Percentiles rank a stretch among this genome's conserved stretches.
Conservation (phyloP, 345 rosid genomes). For the Bruguiera gymnorhiza region DNA sequence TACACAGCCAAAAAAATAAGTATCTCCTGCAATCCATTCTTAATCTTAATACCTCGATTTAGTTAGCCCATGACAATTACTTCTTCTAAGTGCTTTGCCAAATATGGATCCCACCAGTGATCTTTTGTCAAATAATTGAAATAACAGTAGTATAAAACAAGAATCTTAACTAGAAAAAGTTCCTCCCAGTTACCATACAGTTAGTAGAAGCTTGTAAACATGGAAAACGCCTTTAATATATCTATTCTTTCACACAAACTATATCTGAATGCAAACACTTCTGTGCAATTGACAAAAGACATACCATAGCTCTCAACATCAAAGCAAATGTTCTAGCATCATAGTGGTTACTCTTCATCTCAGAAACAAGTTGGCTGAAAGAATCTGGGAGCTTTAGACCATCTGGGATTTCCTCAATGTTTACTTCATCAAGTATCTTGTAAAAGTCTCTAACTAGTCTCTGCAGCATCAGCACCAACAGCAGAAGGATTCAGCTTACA, state of each 20-base stretch:
- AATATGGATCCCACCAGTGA: too few species aligned
- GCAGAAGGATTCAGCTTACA: constrained; percentile 22
- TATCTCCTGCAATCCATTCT: too few species aligned
- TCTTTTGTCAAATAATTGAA: too few species aligned
- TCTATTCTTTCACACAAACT: background rate
- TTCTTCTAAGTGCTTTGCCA: too few species aligned
- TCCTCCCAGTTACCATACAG: too few species aligned
- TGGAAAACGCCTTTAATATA: background rate
- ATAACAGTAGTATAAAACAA: too few species aligned
- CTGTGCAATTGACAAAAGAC: constrained; percentile 5
- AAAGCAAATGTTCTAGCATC: constrained; percentile 88
- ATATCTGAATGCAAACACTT: background rate
- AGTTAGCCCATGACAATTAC: too few species aligned
- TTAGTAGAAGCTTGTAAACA: background rate
- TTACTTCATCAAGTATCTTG: constrained; percentile 79
- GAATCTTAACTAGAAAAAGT: too few species aligned
- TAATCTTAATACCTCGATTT: too few species aligned
- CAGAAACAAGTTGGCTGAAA: constrained; percentile 75
- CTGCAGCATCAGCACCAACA: constrained; percentile 46
- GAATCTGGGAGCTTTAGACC: constrained; percentile 83
- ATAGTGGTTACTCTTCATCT: constrained; percentile 79
- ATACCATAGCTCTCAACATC: constrained; percentile 87
- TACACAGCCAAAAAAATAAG: too few species aligned
- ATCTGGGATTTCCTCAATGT: constrained; percentile 74
- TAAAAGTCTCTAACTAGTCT: constrained; percentile 82